Conservation (phyloP, 2,329 filamentous ascomycete genomes). For the Teratosphaeria gauchensis region DNA sequence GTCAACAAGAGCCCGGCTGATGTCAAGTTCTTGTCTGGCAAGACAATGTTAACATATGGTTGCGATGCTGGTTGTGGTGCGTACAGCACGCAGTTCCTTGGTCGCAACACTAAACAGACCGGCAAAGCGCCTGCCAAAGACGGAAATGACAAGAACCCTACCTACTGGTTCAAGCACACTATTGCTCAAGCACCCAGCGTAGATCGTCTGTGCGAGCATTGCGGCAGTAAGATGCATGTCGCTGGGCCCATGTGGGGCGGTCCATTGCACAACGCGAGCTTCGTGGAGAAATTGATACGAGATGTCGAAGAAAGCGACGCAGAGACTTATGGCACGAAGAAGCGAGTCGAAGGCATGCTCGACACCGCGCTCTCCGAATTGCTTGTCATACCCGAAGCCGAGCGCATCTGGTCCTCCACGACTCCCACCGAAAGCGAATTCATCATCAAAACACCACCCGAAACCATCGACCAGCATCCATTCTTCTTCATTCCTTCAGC, state of each 20-base stretch:
- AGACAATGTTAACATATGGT: conserved; percentile 86
- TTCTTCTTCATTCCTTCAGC: conserved; percentile 78
- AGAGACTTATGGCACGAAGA: conserved; percentile 66
- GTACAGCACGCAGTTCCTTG: conserved; percentile 73
- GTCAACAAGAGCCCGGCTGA: conserved; percentile 69
- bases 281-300: conserved; percentile 69
- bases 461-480: conserved; percentile 60
- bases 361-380: conserved; percentile 74
- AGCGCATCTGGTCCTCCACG: conserved; percentile 1
- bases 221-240: conserved; percentile 75
- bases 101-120: conserved; percentile 54
- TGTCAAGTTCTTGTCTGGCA: conserved; percentile 83
- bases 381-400: conserved; percentile 13
- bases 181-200: conserved; percentile 62
- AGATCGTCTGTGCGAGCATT: conserved; percentile 65
- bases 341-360: conserved; percentile 84
- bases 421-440: conserved; percentile 5
- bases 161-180: conserved; percentile 64
- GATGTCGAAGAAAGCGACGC: conserved; percentile 58
- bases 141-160: conserved; percentile 38
- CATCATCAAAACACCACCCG: conserved; percentile 46
- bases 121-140: conserved; percentile 57
- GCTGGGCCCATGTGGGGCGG: conserved; percentile 94
- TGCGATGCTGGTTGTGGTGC: conserved; percentile 88
- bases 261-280: conserved; percentile 72